Evolutionary conservation across 352 stramenopile species (phyloP).

Genomic region (Pythium coloratum): DNA sequence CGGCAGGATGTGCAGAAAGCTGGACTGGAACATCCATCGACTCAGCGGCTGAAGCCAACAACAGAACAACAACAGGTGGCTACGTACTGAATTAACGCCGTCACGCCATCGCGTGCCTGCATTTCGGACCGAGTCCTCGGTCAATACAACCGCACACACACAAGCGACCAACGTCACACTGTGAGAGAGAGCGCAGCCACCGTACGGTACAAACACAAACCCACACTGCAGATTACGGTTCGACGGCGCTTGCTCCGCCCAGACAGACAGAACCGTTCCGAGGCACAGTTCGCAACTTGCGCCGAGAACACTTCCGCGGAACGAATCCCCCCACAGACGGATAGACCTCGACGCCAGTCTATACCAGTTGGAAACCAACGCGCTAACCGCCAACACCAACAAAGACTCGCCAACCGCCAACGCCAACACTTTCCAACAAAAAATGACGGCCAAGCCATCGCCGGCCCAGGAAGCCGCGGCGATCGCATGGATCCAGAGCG

Average conservation of each 20-base stretch:
- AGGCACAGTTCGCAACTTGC: constrained; percentile 20
- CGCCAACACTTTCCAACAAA: constrained; percentile 3
- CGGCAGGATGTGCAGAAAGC: not conserved
- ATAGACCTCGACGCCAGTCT: too few species aligned
- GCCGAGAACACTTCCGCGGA: constrained; percentile 3
- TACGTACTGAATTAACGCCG: constrained; percentile 23
- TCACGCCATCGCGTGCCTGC: not conserved
- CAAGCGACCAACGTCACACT: not conserved
- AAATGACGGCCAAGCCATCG: constrained; percentile 12
- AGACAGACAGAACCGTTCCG: constrained; percentile 12
- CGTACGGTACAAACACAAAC: not conserved
- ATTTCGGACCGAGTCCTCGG: not conserved
- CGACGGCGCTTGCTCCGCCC: not conserved
- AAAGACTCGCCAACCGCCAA: not conserved
- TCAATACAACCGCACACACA: not conserved
- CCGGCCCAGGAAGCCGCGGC: constrained; percentile 17
- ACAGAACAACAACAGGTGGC: constrained; percentile 2
- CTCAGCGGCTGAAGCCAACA: not conserved
- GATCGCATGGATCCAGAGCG: constrained; percentile 63
- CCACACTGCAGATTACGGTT: not conserved
- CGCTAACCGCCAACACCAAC: not conserved
- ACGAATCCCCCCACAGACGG: not conserved
- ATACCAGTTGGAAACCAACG: too few species aligned
- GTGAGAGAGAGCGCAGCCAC: not conserved
- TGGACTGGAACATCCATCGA: not conserved